A percentile compares a stretch with the other conserved stretches of the same genome.
phyloP scores from a whole-genome alignment of 139 green algal genomes.

The Diplosphaera chodatii region DNA sequence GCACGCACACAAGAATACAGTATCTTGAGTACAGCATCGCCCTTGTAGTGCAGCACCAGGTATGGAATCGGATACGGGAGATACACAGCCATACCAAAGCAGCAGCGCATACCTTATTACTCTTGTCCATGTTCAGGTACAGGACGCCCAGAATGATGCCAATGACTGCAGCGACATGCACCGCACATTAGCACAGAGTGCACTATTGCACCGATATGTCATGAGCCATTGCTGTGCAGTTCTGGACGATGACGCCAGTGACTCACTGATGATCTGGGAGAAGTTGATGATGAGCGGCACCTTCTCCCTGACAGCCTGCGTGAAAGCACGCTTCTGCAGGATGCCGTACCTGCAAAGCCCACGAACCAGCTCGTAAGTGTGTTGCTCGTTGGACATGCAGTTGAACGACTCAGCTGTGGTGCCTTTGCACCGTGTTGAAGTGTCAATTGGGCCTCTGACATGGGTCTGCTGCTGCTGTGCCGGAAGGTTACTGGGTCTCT shows the following conservation, averaged over 20 bases:
- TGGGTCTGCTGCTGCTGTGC: no score
- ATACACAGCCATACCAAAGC: neutral
- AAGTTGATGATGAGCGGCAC: constrained; percentile 15
- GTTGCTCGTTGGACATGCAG: no score
- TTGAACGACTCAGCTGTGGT: no score
- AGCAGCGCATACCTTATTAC: constrained; percentile 4
- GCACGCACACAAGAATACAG: no score
- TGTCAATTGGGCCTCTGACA: no score
- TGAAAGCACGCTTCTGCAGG: constrained; percentile 17
- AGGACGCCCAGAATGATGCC: constrained; percentile 35
- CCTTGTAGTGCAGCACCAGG: neutral
- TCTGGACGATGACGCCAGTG: no score
- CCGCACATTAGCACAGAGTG: no score
- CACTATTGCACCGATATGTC: no score
- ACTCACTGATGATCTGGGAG: neutral
- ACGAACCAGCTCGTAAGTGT: no score
- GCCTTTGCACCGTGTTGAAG: no score
- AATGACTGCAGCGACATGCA: constrained; percentile 18
- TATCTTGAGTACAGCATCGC: neutral
- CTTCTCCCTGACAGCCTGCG: constrained; percentile 19
- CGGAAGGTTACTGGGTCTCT: no score
- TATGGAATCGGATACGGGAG: no score
- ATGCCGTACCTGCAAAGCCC: neutral
- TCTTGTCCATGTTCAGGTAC: constrained; percentile 31
- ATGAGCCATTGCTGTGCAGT: neutral